Conservation (phyloP, 805 yeast species). For the Lipomyces sp. region DNA sequence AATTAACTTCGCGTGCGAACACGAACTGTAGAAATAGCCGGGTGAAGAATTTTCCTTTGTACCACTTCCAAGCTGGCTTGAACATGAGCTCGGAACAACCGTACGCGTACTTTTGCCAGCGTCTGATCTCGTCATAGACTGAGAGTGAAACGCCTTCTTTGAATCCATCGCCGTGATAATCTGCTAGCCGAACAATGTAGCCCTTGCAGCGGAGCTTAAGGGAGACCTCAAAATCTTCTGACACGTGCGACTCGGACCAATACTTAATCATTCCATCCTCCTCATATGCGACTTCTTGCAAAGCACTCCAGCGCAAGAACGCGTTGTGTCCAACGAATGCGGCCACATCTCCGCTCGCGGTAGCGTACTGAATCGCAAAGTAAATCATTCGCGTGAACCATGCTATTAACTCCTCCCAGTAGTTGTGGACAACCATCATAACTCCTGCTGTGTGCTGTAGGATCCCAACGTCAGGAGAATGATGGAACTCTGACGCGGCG, state of each 20-base stretch:
- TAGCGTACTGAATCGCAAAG: conserved; percentile 31
- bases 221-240: conserved; percentile 35
- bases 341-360: conserved; percentile 33
- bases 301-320: conserved; percentile 32
- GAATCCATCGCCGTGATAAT: conserved; percentile 27
- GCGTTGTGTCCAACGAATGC: conserved; percentile 37
- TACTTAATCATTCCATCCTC: conserved; percentile 29
- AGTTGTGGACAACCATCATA: conserved; percentile 31
- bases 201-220: conserved; percentile 29
- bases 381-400: conserved; percentile 34
- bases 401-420: conserved; percentile 33
- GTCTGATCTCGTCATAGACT: conserved; percentile 33
- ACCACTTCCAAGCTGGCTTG: conserved; percentile 25
- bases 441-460: conserved; percentile 31
- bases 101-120: conserved; percentile 35
- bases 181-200: conserved; percentile 21
- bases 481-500: conserved; percentile 32
- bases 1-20: conserved; percentile 23
- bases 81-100: conserved; percentile 32
- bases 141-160: conserved; percentile 34
- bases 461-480: conserved; percentile 32
- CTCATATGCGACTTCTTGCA: conserved; percentile 30
- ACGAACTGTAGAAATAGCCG: conserved; percentile 28
- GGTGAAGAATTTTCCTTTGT: conserved; percentile 19
- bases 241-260: conserved; percentile 33